A percentile compares a stretch with the other conserved stretches of the same genome.
phyloP scores from a whole-genome alignment of 768 basidiomycete genomes.

The Leccinum variicolor region DNA sequence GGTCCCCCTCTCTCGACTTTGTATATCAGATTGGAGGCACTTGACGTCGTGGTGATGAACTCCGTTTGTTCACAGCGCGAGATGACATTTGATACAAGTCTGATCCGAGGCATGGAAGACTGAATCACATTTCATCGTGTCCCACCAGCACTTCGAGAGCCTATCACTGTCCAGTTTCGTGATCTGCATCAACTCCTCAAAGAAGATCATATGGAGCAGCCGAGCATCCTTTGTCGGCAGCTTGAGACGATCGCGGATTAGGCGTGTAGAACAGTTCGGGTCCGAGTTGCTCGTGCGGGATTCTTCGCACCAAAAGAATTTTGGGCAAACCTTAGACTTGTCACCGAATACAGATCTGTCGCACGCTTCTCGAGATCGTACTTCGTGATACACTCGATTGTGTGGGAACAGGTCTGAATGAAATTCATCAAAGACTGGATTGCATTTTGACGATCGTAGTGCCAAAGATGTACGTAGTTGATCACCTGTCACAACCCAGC shows the following conservation, averaged over 20 bases:
- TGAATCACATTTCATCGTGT: background rate
- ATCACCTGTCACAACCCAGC: background rate
- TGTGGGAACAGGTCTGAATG: background rate
- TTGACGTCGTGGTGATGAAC: background rate
- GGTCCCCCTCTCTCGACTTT: no score
- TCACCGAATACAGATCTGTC: slow-evolving; percentile 10
- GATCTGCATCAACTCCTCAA: background rate
- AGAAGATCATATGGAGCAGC: background rate
- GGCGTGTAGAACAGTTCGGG: no score
- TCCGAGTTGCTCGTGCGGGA: background rate
- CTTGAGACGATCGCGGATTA: background rate
- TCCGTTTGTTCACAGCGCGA: slow-evolving; percentile 2
- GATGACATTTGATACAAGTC: background rate
- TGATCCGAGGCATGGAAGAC: background rate
- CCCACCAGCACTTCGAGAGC: slow-evolving; percentile 3
- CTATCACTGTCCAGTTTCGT: background rate
- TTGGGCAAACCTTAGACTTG: background rate
- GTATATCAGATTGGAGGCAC: slow-evolving; percentile 2
- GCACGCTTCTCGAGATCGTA: background rate
- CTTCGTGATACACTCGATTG: background rate
- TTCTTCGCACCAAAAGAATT: background rate
- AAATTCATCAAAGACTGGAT: background rate
- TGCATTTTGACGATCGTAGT: background rate
- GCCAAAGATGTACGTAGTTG: background rate
- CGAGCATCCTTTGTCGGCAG: background rate